These are phyloP conservation scores for Ligustrum vulgare DNA, from an alignment of 257 asterid genomes.

Conservation along the genomic window DNA sequence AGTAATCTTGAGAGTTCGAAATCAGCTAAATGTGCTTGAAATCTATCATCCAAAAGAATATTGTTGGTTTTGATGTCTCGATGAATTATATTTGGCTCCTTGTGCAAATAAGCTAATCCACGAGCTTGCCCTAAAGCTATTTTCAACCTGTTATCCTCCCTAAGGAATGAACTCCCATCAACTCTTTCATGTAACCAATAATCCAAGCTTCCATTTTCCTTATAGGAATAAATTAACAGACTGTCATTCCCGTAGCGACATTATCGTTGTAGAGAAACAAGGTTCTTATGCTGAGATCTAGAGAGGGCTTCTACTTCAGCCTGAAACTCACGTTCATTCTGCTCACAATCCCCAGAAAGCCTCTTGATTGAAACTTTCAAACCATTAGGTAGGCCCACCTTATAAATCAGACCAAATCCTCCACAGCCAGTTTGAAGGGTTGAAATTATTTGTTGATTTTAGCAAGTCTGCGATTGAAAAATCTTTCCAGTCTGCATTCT, in stretches of 20 bases:
- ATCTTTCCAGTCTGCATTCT: constrained; percentile 68
- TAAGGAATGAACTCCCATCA: constrained; percentile 52
- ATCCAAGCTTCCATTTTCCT: constrained; percentile 99
- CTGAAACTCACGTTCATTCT: constrained; percentile 96
- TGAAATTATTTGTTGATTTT: constrained; percentile 74
- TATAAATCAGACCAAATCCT: constrained; percentile 88
- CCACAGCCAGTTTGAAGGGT: constrained; percentile 95
- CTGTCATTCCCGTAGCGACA: constrained; percentile 71
- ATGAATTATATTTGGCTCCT: constrained; percentile 81
- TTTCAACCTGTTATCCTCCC: constrained; percentile 57
- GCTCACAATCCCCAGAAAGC: constrained; percentile 91
- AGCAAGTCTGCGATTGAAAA: constrained; percentile 64
- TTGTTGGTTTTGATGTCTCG: constrained; percentile 92
- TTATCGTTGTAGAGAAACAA: constrained; percentile 90
- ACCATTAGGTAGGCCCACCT: constrained; percentile 74
- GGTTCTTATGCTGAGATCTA: constrained; percentile 83
- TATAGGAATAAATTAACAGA: constrained; percentile 76
- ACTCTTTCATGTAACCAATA: constrained; percentile 87
- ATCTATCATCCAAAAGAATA: constrained; percentile 70
- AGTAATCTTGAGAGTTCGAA: constrained; percentile 82
- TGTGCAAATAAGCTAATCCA: constrained; percentile 81
- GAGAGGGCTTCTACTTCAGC: constrained; percentile 97
- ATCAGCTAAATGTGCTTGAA: constrained; percentile 91
- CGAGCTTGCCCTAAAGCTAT: constrained; percentile 79
- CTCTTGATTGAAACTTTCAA: constrained; percentile 81